Conservation (phyloP, 352 stramenopile species). For the Hyaloperonospora brassicae region DNA sequence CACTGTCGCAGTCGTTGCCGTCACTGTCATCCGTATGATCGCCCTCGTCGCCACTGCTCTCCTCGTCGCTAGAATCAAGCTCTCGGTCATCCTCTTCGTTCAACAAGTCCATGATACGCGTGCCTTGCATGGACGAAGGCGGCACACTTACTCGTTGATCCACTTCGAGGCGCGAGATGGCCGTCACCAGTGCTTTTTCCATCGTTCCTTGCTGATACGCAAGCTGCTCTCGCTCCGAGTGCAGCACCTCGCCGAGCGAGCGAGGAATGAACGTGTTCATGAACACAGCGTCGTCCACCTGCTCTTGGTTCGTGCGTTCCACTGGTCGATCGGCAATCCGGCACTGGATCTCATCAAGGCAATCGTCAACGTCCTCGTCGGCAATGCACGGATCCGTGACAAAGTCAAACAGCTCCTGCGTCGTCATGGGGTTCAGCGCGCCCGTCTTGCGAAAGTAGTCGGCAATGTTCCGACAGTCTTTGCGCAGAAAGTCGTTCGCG, state of each 20-base stretch:
- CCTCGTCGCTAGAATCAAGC: slow-evolving; percentile 44
- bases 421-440: slow-evolving; percentile 89
- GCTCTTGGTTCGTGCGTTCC: slow-evolving; percentile 58
- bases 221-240: slow-evolving; percentile 81
- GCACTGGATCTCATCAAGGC: slow-evolving; percentile 87
- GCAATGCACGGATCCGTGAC: slow-evolving; percentile 74
- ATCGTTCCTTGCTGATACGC: slow-evolving; percentile 81
- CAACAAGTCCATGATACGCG: slow-evolving; percentile 66
- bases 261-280: slow-evolving; percentile 92
- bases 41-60: slow-evolving; percentile 23
- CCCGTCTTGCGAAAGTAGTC: slow-evolving; percentile 93
- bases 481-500: slow-evolving; percentile 95
- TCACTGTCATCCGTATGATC: slow-evolving; percentile 42
- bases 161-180: slow-evolving; percentile 72
- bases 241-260: slow-evolving; percentile 90
- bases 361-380: slow-evolving; percentile 74
- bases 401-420: slow-evolving; percentile 95
- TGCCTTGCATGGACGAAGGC: slow-evolving; percentile 23
- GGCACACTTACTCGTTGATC: slow-evolving; percentile 15
- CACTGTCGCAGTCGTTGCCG: slow-evolving; percentile 24
- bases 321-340: slow-evolving; percentile 67
- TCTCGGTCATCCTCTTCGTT: slow-evolving; percentile 49
- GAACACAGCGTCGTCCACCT: slow-evolving; percentile 92
- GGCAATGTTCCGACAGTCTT: slow-evolving; percentile 96
- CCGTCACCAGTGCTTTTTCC: slow-evolving; percentile 71